Base-by-base conservation (phyloP, 2,329 filamentous ascomycete genomes). In the Aspergillus pseudoviridinutans region DNA sequence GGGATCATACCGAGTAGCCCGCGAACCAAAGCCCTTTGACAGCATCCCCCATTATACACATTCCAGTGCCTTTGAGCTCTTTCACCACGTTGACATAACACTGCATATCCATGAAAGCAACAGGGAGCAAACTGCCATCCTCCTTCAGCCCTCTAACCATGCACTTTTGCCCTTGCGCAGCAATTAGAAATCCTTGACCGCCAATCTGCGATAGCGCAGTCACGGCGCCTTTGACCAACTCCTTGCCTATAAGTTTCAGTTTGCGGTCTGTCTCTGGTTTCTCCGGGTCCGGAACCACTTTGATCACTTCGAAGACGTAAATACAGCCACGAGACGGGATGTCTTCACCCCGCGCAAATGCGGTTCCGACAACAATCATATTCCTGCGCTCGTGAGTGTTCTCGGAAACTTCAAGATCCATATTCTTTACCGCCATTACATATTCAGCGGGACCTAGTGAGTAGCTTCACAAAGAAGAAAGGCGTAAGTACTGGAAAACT, bases 71-170 rank as follows among this genome's bases (percentile, higher is more conserved):
- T 3, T 87, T 86, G 20, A 99, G 81, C 66, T 91, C 90, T 69
- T 92, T 94, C 54, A 91, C 84, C n/a, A 88, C 86, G 2, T 87
- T 90, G 12, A 96, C 91, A 68, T 96, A 94, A 74, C 90, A 95
- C 76, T 91, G 94, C 87, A 97, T 95, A 69, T 99, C 94, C 82
- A 99, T 89, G 70, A 99, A 99, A 0, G 94, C 94, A 3, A 99
- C 93, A 0, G 94, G 94, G 0, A 97, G 80, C 53, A 97, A 82
- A 1, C 90, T 92, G 0, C 92, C 91, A 70, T 99, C 94, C 73
- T 99, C 94, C 72, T 97, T 97, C 3, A 99, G 82, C 44, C 94
- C 94, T 58, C 94, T 84, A 1, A 99, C 92, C 89, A 99, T 95
- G 72, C 92, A 93, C 75, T 99, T 99, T 69, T 97, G 92, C 0